Base-by-base conservation (phyloP, 78 protist species). In the Speleostelium caveatum region DNA sequence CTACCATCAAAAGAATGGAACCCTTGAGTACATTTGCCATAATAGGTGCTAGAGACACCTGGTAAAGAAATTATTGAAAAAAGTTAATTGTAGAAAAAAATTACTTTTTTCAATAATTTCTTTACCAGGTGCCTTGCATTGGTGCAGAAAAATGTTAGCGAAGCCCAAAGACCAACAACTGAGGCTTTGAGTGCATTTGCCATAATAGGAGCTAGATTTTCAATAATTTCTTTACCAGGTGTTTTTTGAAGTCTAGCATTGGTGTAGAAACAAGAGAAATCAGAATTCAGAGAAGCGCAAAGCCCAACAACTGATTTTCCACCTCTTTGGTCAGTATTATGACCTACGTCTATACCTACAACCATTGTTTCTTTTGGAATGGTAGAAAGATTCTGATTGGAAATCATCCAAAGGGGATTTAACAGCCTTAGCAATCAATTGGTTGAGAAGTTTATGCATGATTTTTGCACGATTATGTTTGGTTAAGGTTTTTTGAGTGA, bases 331-430 rank as follows among this genome's bases (percentile, higher is more conserved):
- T 62, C 75, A 3, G 68, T 32, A 51, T 78, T 78, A 21, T 78
- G 87, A 38, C 87, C 87, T 36, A 78, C 68, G 49, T 78, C 87
- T 24, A 78, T 30, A 78, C 87, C 87, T 33, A 78, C 53, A 8
- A 78, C 39, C 76, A 78, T 63, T 1, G 87, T 66, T 26, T 58
- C 36, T 41, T 58, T 58, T 53, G 71, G 66, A 58, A 74, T 30
- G 17, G n/a, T 55, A 22, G 30, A 6, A 45, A 45, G 53, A 45
- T 6, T 6, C 0, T 38, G 17, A 17, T 22, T 21, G 7, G 63
- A 65, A 10, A 30, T 28, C 87, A n/a, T n/a, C n/a, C n/a, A 74
- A 78, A 41, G 87, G 87, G 3, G 74, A 74, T 1, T 49, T 30
- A 51, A 74, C 87, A 12, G 61, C 5, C n/a, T 78, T 78, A 10